Percentiles rank a stretch among this genome's conserved stretches.
Conservation (phyloP, 371 early-diverging fungal genomes). For the Lichtheimia corymbifera region DNA sequence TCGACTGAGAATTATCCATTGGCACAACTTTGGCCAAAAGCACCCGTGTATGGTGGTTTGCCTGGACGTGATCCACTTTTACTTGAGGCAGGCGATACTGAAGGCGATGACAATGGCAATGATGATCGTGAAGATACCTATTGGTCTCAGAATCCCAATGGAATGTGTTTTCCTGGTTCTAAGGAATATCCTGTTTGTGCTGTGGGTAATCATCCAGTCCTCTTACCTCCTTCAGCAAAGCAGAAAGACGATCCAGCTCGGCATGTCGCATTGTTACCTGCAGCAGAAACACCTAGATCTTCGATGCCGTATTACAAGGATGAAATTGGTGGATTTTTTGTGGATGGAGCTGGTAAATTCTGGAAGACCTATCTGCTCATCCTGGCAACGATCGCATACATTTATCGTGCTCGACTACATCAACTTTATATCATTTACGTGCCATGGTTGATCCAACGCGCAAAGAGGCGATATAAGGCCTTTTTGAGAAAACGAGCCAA, state of each 20-base stretch:
- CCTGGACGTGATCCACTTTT: not conserved
- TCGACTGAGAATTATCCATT: conserved; percentile 61
- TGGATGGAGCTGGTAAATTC: conserved; percentile 32
- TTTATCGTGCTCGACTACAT: conserved; percentile 23
- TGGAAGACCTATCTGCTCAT: conserved; percentile 40
- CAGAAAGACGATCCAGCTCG: no score
- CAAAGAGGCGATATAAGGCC: no score
- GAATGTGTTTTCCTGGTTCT: no score
- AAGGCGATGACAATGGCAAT: conserved; percentile 26
- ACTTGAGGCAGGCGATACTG: not conserved
- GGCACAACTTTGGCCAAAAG: conserved; percentile 47
- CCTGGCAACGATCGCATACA: conserved; percentile 22
- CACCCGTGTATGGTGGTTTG: conserved; percentile 26
- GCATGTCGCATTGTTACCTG: not conserved
- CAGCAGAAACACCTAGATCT: not conserved
- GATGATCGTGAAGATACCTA: not conserved
- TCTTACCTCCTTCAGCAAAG: not conserved
- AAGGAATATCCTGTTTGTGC: conserved; percentile 2
- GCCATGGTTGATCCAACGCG: no score
- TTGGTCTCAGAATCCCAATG: no score
- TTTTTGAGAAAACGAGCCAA: not conserved
- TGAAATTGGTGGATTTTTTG: conserved; percentile 22
- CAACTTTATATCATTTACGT: conserved; percentile 15
- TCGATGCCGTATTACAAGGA: conserved; percentile 5
- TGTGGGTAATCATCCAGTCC: conserved; percentile 1